Base-by-base conservation (phyloP, 768 basidiomycete species). In the Artomyces pyxidatus region DNA sequence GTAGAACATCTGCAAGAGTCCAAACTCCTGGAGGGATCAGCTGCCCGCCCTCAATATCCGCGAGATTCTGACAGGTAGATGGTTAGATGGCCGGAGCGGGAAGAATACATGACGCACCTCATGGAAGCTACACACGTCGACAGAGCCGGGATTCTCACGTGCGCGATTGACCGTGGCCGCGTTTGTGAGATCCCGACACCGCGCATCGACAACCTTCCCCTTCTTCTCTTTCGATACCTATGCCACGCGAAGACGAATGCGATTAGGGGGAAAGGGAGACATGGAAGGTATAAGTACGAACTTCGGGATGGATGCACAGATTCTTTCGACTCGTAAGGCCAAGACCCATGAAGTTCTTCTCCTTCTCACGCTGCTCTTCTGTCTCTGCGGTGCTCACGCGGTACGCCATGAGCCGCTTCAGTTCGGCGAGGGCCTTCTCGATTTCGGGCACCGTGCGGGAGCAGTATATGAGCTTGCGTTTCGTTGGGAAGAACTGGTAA, bases 391-490 rank as follows among this genome's bases (percentile, higher is more conserved):
- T 73, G 8, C 73, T 68, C 56, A 81, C 75, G 37, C 96, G 83
- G 66, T 98, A 98, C 22, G 80, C 81, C 81, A 99, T 89, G 19
- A 99, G 69, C 43, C 95, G 73, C 64, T 97, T 96, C 63, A 99
- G 68, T 68, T 99, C 96, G 3, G 93, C 82, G 50, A 99, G 72
- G 0, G 95, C 96, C 64, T 99, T 99, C 66, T 99, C 96, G 55
- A 99, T 99, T 69, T 99, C 96, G 3, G 96, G 96, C 8, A 99
- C 96, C 9, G 96, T 99, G 59, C 96, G 93, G 9, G 96, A 98
- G 66, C 96, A 99, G 66, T 99, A 99, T 53, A 99, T 85, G 50
- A 99, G 82, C 65, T 98, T 98, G 52, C 96, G 78, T 52, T 84
- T 83, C 6, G 85, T 86, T 19, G 92, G 88, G 65, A 92, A 88